Percentiles rank a stretch among this genome's conserved stretches.
Conservation (phyloP, 2,329 filamentous ascomycete species). For the Venturia carpophila region DNA sequence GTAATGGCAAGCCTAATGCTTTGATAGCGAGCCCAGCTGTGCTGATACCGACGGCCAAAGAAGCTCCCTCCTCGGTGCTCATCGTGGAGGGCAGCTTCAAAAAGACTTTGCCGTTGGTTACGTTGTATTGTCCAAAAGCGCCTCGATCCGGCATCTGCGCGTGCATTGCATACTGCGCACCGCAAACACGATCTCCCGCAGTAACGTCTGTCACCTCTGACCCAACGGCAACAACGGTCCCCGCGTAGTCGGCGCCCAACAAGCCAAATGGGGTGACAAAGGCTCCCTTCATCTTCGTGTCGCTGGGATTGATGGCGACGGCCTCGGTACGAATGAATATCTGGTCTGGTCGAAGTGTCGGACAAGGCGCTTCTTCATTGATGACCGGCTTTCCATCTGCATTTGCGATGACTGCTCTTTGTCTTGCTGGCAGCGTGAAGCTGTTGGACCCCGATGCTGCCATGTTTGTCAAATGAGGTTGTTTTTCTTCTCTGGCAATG, state of each 20-base stretch:
- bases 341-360: not conserved
- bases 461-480: no score
- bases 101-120: not conserved
- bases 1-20: not conserved
- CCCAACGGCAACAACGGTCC: not conserved
- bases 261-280: not conserved
- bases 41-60: not conserved
- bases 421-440: not conserved
- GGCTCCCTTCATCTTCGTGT: not conserved
- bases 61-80: not conserved
- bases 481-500: no score
- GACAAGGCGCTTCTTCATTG: not conserved
- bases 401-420: not conserved
- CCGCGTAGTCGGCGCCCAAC: not conserved
- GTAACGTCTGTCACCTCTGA: not conserved
- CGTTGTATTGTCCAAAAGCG: not conserved
- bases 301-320: conserved; percentile 5
- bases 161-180: not conserved
- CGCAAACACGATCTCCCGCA: not conserved
- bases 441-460: no score
- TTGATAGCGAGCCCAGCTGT: not conserved
- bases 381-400: not conserved
- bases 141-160: not conserved
- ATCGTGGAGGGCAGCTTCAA: not conserved
- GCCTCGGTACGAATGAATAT: not conserved